Conservation (phyloP, 2,329 filamentous ascomycete genomes). For the Ophiosphaerella herpotricha region DNA sequence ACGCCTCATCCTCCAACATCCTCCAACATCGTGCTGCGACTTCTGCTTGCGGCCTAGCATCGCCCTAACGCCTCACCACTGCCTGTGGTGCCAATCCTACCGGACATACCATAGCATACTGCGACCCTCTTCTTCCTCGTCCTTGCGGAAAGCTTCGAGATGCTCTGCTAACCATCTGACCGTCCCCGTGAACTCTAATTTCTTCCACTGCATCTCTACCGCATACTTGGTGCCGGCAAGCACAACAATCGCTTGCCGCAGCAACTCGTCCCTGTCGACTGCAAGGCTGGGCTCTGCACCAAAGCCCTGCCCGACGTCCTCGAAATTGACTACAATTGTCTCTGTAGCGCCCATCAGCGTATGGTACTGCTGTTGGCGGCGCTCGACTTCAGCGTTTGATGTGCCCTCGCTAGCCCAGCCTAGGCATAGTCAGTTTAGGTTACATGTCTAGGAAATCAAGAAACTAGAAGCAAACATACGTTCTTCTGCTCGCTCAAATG, state of each 20-base stretch:
- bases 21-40: too few species aligned
- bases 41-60: too few species aligned
- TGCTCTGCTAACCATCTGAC: constrained; percentile 36
- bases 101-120: constrained; percentile 33
- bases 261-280: constrained; percentile 35
- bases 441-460: neutral
- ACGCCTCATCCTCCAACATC: too few species aligned
- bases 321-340: constrained; percentile 37
- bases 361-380: constrained; percentile 39
- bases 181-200: constrained; percentile 34
- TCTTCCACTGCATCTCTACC: constrained; percentile 38
- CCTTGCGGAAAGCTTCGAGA: constrained; percentile 31
- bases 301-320: constrained; percentile 34
- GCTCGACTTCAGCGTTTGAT: constrained; percentile 33
- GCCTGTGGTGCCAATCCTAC: constrained; percentile 8
- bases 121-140: constrained; percentile 35
- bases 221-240: constrained; percentile 40
- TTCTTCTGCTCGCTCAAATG: constrained; percentile 38
- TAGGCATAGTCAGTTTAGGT: constrained; percentile 8
- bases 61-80: neutral
- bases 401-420: constrained; percentile 39
- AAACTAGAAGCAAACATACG: constrained; percentile 25
- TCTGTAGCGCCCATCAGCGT: constrained; percentile 41
- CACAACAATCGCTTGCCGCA: constrained; percentile 39
- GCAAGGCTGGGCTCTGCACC: constrained; percentile 21